These are phyloP conservation scores for Pleurotus tuber-regium DNA, from an alignment of 768 basidiomycete genomes.

Conservation along the genomic window DNA sequence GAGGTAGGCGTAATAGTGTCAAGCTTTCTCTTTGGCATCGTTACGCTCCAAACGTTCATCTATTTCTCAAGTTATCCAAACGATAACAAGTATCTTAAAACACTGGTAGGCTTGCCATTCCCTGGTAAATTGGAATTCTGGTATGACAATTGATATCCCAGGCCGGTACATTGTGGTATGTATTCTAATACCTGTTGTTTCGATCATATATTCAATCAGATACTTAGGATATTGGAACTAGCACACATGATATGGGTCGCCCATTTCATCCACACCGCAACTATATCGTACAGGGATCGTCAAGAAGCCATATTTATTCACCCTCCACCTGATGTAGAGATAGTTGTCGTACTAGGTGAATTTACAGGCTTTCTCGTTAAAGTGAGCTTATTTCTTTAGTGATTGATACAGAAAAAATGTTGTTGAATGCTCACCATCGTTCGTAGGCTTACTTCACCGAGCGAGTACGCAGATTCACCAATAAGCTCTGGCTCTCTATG, in stretches of 20 bases:
- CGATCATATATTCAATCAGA: background rate
- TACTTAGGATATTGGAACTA: background rate
- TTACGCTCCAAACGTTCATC: conserved; percentile 7
- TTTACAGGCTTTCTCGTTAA: background rate
- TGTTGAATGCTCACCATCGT: background rate
- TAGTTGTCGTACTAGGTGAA: background rate
- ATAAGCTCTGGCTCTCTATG: background rate
- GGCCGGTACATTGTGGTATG: background rate
- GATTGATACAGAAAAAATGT: background rate
- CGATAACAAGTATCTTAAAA: background rate
- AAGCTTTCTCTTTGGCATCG: conserved; percentile 1
- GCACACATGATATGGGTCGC: background rate
- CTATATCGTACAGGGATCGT: too few species aligned
- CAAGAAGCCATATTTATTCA: background rate
- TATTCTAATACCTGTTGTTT: background rate
- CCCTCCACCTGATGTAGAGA: background rate
- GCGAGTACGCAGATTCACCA: background rate
- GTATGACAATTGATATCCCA: background rate
- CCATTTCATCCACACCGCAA: background rate
- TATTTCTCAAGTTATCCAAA: conserved; percentile 3
- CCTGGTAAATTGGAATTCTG: background rate
- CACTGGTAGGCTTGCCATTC: conserved; percentile 11
- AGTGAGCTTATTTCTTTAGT: background rate
- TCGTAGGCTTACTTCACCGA: conserved; percentile 1
- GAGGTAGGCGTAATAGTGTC: conserved; percentile 4